Evolutionary conservation across 148 eudicot species (phyloP).

Genomic region (Rhododendron ferrugineum): DNA sequence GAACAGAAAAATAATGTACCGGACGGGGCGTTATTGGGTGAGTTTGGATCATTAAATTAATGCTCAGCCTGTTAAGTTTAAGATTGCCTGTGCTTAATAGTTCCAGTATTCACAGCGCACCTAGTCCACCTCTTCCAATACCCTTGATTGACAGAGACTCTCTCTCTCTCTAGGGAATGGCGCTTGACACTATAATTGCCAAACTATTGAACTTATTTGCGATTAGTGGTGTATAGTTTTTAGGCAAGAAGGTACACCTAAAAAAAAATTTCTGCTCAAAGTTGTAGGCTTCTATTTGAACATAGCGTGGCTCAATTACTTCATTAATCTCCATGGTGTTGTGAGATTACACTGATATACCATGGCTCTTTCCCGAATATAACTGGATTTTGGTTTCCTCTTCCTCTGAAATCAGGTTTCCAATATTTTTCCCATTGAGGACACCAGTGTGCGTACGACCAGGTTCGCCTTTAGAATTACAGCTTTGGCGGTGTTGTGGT

Average conservation of each 20-base stretch:
- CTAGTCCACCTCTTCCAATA: neutral
- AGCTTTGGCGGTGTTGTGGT: constrained; percentile 91
- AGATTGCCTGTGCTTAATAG: neutral
- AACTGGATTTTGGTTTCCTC: constrained; percentile 2
- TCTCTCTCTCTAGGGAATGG: neutral
- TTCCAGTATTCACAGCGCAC: neutral
- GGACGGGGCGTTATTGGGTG: neutral
- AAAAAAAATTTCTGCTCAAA: neutral
- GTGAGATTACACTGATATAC: neutral
- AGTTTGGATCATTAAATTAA: neutral
- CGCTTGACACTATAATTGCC: neutral
- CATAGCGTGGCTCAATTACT: neutral
- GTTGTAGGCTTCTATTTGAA: neutral
- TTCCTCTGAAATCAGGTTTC: constrained; percentile 56
- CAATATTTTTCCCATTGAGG: constrained; percentile 82
- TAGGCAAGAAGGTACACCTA: neutral
- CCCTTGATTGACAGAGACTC: neutral
- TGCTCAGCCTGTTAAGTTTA: neutral
- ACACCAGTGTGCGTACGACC: constrained; percentile 58
- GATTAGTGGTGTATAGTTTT: neutral
- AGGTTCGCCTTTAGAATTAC: constrained; percentile 59
- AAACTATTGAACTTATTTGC: neutral
- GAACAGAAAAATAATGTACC: neutral
- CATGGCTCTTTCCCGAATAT: constrained; percentile 3
- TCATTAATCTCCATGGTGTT: neutral